Evolutionary conservation across 176 grass and related monocot genomes (phyloP).

Genomic region (Dactylis glomerata): DNA sequence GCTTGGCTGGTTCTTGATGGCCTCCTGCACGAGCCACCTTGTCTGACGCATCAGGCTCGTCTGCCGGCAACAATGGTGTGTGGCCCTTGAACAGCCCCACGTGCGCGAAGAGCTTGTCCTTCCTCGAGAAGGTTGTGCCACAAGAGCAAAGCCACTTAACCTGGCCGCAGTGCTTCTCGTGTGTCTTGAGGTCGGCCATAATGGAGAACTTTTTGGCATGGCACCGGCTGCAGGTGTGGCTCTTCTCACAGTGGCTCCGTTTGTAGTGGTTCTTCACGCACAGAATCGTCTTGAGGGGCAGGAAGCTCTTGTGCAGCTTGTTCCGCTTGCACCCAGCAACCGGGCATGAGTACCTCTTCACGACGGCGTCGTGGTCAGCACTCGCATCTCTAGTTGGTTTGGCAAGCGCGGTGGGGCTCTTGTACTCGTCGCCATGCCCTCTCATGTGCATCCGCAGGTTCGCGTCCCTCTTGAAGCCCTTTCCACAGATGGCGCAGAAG

Average conservation of each 20-base stretch:
- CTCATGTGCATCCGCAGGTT: conserved; percentile 93
- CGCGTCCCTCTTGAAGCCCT: conserved; percentile 80
- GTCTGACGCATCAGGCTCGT: conserved; percentile 40
- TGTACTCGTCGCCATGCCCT: conserved; percentile 78
- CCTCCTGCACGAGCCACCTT: neutral
- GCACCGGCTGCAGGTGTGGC: conserved; percentile 63
- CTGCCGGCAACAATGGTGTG: conserved; percentile 43
- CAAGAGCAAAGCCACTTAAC: conserved; percentile 80
- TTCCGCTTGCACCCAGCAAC: conserved; percentile 72
- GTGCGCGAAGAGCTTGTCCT: conserved; percentile 80
- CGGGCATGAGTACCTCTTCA: conserved; percentile 78
- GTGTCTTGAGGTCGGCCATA: conserved; percentile 71
- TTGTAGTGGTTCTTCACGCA: conserved; percentile 95
- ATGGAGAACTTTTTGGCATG: conserved; percentile 72
- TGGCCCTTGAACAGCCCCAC: conserved; percentile 77
- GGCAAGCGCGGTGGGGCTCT: conserved; percentile 61
- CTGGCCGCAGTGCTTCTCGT: conserved; percentile 72
- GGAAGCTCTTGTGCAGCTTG: conserved; percentile 74
- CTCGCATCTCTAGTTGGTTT: conserved; percentile 53
- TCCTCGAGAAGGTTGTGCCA: conserved; percentile 71
- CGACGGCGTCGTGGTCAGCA: conserved; percentile 13
- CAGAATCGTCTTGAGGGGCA: conserved; percentile 70
- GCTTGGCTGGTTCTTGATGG: conserved; percentile 19
- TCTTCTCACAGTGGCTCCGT: conserved; percentile 73
- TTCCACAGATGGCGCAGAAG: conserved; percentile 72